phyloP scores from a whole-genome alignment of 805 yeast species.

The Lachancea dasiensis region DNA sequence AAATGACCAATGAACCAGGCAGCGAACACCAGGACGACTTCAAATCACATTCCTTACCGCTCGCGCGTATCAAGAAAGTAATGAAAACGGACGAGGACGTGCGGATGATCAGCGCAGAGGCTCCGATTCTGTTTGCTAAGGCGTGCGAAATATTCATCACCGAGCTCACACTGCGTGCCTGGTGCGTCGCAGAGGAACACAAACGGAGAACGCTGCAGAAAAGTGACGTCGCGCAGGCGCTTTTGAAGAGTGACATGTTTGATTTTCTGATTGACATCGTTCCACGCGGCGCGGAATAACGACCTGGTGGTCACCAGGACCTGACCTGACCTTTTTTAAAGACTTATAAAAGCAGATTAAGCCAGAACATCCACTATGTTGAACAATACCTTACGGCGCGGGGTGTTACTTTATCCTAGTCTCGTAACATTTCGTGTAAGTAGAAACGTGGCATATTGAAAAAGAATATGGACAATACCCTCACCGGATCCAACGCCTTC shows the following conservation, averaged over 20 bases:
- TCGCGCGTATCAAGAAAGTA: constrained; percentile 93
- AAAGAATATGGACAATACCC: too few relatives aligned
- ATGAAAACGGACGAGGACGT: constrained; percentile 98
- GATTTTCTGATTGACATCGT: constrained; percentile 95
- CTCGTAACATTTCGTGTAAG: too few relatives aligned
- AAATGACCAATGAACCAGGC: constrained; percentile 48
- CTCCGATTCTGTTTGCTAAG: constrained; percentile 94
- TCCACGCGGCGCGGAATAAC: constrained; percentile 62
- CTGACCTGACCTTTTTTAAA: too few relatives aligned
- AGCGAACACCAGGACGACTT: constrained; percentile 69
- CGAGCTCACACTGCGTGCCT: constrained; percentile 95
- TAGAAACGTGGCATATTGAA: too few relatives aligned
- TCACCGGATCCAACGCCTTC: too few relatives aligned
- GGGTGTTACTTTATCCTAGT: too few relatives aligned
- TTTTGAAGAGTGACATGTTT: constrained; percentile 93
- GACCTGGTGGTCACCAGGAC: too few relatives aligned
- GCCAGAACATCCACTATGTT: too few relatives aligned
- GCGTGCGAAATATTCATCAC: constrained; percentile 97
- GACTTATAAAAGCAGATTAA: too few relatives aligned
- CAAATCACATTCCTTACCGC: constrained; percentile 88
- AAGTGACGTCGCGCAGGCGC: constrained; percentile 90
- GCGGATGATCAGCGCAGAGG: constrained; percentile 96
- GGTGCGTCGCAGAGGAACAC: constrained; percentile 97
- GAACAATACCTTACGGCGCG: too few relatives aligned
- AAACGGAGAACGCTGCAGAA: constrained; percentile 92